Percentiles rank a stretch among this genome's conserved stretches.
These are phyloP conservation scores for Trichoderma sp. DNA, from an alignment of 2,329 filamentous ascomycete species.

Conservation along the genomic window DNA sequence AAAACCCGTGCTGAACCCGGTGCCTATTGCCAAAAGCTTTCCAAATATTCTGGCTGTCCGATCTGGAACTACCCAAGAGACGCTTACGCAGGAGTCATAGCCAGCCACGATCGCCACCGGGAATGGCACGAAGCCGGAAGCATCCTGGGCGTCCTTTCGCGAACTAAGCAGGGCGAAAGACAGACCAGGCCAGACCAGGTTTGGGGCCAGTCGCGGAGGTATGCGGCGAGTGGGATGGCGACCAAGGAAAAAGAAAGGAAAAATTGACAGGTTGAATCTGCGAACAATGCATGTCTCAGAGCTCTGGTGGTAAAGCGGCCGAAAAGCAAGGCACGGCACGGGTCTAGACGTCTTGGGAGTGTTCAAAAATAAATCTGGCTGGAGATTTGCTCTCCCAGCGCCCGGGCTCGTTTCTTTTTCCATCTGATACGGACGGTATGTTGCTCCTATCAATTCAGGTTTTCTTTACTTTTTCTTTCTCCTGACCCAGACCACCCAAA, in stretches of 20 bases:
- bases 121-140: slow-evolving; percentile 1
- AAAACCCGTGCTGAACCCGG: not conserved
- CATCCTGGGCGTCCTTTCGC: not conserved
- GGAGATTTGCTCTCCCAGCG: not conserved
- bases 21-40: not conserved
- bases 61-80: not conserved
- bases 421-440: not conserved
- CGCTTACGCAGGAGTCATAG: not conserved
- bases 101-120: slow-evolving; percentile 11
- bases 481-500: not conserved
- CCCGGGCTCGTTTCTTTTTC: not conserved
- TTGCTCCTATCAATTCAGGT: not conserved
- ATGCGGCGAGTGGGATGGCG: not conserved
- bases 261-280: not conserved
- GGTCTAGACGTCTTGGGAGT: not conserved
- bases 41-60: not conserved
- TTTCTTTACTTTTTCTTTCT: not conserved
- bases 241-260: not conserved
- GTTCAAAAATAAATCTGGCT: not conserved
- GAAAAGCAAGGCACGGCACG: not conserved
- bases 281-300: slow-evolving; percentile 20
- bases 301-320: not conserved
- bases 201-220: not conserved
- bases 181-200: not conserved
- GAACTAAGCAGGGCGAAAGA: not conserved